Evolutionary conservation across 2,329 filamentous ascomycete genomes (phyloP), one percentile per base, ranked within the genome.

Genomic region (Xylariaceae sp.): DNA sequence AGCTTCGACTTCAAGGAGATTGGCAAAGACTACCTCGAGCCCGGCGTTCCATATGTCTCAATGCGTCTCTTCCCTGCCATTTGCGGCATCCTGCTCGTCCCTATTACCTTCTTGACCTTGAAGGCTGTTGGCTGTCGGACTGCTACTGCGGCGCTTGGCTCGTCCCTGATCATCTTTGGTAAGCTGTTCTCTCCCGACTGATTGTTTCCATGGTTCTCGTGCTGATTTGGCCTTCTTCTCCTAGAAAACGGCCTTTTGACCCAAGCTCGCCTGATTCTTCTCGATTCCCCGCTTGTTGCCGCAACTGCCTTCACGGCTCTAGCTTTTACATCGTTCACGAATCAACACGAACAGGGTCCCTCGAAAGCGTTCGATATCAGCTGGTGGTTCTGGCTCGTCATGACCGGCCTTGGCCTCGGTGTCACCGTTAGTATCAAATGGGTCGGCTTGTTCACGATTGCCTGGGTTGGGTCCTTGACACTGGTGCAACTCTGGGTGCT

Each of bases 1-100:
- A 75, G 88, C 48, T 98, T 98, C 62, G 92, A 97, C 64, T 98
- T 98, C 73, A 98, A 97, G 72, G 89, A 98, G 54, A 98, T 98
- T 66, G 92, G 92, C 65, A 96, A 97, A 70, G 92, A 98, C 64
- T 98, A 98, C 61, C 63, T 97, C 48, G 92, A 95, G 67, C 88
- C 92, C 3, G 80, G 81, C 37, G 92, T 98, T 38, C 92, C 92
- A 30, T 98, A 98, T 65, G 92, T 98, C 40, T 85, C 92, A 40
- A 98, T 98, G 92, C 85, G 92, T 61, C 67, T 97, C 66, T 80
- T 95, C 51, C 90, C 92, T 27, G 92, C 92, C 39, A 69, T 97
- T 50, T 83, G 88, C 54, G 92, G 92, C 60, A 82, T 97, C 43
- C 66, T 94, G 40, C 78, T 94, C 26, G 87, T 94, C 36, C 90